Evolutionary conservation across 306 rosid genomes (phyloP), one percentile per base, ranked within the genome.

Genomic region (Medicago ruthenica): DNA sequence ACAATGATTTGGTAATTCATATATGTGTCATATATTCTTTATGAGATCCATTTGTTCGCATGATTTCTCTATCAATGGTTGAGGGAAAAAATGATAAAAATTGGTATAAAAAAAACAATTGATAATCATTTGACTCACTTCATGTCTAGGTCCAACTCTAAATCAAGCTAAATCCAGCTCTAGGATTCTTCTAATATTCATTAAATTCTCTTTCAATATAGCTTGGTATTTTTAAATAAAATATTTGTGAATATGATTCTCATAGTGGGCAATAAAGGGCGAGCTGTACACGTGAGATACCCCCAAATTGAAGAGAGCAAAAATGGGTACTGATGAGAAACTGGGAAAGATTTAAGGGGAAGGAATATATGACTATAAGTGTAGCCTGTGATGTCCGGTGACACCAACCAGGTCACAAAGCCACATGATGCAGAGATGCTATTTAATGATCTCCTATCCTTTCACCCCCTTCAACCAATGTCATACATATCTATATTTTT

Each of bases 241-340:
- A 9, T 70, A 58, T 58, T 5, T 21, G 34, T 10, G 8, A 22
- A 58, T 58, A 58, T 11, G 63, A 24, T 55, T 72, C 48, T 20
- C 21, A 39, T 13, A 47, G 63, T 76, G 72, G 69, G 77, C 84
- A 55, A 72, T 85, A 54, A 50, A 70, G 71, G 67, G 59, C 61
- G 78, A 86, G 89, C 86, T 85, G 93, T 88, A 85, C 88, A 82
- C 95, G 88, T 89, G 90, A 69, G 75, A 90, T 57, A n/a, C 6
- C 15, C 55, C 8, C 44, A 39, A 45, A 65, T 2, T 53, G 61
- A 47, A 71, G 8, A n/a, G 39, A 74, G 39, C 8, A 27, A 51
- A 57, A 24, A 9, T 21, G 81, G 81, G 79, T 37, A 71, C 48
- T 65, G 75, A 61, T 80, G 83, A 64, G 75, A 82, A 76, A 76